Percentiles rank a stretch among this genome's conserved stretches.
Conservation (phyloP, 1,139 yeast species). For the Yamadazyma triangularis region DNA sequence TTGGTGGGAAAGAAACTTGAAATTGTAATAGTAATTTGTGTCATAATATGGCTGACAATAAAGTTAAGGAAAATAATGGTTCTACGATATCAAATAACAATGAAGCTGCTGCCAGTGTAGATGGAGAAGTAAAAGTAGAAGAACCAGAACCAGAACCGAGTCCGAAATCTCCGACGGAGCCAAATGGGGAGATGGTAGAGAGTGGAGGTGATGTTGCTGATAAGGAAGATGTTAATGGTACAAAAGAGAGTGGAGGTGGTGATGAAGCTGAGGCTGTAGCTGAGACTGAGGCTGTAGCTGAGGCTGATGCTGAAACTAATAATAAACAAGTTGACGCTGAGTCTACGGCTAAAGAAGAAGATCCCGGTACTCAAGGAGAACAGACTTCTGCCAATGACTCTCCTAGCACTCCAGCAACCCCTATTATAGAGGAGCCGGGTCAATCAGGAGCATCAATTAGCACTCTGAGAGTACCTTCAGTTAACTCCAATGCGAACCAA, state of each 20-base stretch:
- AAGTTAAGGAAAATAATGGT: neutral
- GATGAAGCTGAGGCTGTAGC: no score
- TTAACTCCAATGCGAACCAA: conserved; percentile 1
- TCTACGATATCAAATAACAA: neutral
- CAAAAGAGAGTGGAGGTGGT: no score
- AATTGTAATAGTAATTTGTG: no score
- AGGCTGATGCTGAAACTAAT: no score
- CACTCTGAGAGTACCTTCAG: conserved; percentile 5
- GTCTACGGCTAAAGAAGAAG: no score
- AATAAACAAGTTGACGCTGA: conserved; percentile 2
- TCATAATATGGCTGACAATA: neutral
- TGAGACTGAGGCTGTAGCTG: no score
- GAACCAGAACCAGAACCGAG: neutral
- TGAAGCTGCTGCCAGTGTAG: neutral
- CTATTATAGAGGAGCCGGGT: conserved; percentile 11
- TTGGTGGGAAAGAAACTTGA: no score
- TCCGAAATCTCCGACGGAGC: neutral
- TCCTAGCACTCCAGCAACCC: conserved; percentile 6
- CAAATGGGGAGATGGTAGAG: neutral
- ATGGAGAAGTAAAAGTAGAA: neutral
- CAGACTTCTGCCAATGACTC: neutral
- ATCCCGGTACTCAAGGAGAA: no score
- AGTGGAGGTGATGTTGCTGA: no score
- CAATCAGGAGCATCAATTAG: conserved; percentile 2
- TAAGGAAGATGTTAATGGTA: neutral